A percentile compares a stretch with the other conserved stretches of the same genome.
phyloP scores from a whole-genome alignment of 1,284 basidiomycete genomes.

The Naganishia albida region DNA sequence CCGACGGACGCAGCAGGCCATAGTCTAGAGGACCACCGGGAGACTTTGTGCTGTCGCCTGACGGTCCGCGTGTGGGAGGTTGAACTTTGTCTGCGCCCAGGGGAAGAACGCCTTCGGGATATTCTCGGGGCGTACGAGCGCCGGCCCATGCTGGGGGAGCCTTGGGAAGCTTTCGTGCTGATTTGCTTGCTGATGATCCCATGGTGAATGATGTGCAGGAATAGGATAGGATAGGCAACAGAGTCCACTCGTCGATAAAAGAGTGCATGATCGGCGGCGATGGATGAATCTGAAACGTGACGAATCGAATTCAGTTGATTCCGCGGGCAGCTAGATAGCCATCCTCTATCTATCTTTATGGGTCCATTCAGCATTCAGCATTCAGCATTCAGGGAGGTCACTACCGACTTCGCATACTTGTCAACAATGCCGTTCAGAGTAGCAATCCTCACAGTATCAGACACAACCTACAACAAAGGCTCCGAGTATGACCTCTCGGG shows the following conservation, averaged over 20 bases:
- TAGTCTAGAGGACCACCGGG: constrained; percentile 37
- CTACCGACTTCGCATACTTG: neutral
- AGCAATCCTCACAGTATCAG: constrained; percentile 27
- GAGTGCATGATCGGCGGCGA: constrained; percentile 1
- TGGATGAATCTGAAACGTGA: constrained; percentile 1
- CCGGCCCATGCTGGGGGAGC: constrained; percentile 61
- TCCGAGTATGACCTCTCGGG: constrained; percentile 28
- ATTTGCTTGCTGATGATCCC: constrained; percentile 71
- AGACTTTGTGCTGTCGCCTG: constrained; percentile 29
- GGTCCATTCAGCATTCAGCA: neutral
- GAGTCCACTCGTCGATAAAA: too few species aligned
- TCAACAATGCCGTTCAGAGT: constrained; percentile 19
- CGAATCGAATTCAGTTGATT: constrained; percentile 17
- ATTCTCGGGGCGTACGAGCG: constrained; percentile 53
- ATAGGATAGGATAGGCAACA: neutral
- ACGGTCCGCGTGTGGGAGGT: constrained; percentile 26
- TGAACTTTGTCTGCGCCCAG: constrained; percentile 28
- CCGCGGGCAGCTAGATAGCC: constrained; percentile 5
- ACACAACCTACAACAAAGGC: constrained; percentile 32
- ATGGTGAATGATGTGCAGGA: constrained; percentile 54
- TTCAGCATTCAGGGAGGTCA: neutral
- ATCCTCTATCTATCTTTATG: neutral
- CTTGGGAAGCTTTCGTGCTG: constrained; percentile 64
- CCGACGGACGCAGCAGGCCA: constrained; percentile 23
- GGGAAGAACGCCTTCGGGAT: constrained; percentile 33